Evolutionary conservation across 495 filamentous ascomycete genomes (phyloP), one percentile per base, ranked within the genome.

Genomic region (Hypoxylon trugodes): DNA sequence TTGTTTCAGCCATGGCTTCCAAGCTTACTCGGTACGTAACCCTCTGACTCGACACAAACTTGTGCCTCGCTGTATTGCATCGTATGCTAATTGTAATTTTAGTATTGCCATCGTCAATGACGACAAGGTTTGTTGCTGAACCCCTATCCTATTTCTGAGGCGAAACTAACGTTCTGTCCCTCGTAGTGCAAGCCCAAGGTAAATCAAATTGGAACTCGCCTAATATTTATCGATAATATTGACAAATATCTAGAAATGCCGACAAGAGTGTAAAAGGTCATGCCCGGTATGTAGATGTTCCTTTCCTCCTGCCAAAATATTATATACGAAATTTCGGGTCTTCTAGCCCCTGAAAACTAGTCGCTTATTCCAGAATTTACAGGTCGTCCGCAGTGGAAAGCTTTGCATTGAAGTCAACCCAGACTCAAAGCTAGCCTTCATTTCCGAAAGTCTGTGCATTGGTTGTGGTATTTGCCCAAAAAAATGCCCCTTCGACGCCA

Each of bases 391-490:
- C 35, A 95, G 92, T 28, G 96, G 95, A 77, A 97, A 96, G 83
- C 89, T 98, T 52, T 98, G 95, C 77, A 93, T 96, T 70, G 91
- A 98, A 82, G 95, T 98, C 66, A 84, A 84, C 35, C 83, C 91
- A 55, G 88, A 91, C 48, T 96, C 94, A 46, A 95, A 93, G 71
- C 92, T 98, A 68, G 96, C 95, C 69, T 98, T 98, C 84, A 98
- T 98, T 68, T 97, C 93, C 47, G 95, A 98, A 73, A 84, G 85
- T 46, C 84, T 96, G 30, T 97, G 93, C 78, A 97, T 98, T 67
- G 96, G 96, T 79, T 98, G 95, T 74, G 95, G 96, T 87, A 98
- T 98, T 78, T 98, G 95, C 73, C 92, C 92, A 22, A 98, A 98
- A 81, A 97, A 97, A 77, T 98, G 95, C 77, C 95, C 95, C n/a